phyloP scores from a whole-genome alignment of 306 rosid species.

The Albizia julibrissin region DNA sequence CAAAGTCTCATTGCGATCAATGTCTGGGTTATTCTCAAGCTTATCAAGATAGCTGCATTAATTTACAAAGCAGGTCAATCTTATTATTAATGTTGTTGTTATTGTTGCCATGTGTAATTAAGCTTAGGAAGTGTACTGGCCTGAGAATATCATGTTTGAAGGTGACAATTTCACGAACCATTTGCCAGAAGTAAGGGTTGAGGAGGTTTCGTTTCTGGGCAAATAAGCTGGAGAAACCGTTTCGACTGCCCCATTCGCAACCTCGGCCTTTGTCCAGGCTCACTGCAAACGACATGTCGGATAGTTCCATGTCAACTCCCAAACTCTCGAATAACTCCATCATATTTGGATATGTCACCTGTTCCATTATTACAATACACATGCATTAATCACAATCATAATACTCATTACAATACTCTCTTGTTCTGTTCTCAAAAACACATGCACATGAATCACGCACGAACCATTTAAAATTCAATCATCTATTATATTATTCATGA shows the following conservation, averaged over 20 bases:
- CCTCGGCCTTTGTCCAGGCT: constrained; percentile 76
- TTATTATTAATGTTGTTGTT: too few relatives aligned
- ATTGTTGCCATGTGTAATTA: background rate
- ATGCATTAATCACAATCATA: too few relatives aligned
- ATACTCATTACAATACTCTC: too few relatives aligned
- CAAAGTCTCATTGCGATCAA: constrained; percentile 72
- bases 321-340: constrained; percentile 83
- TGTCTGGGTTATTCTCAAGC: constrained; percentile 70
- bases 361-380: constrained; percentile 15
- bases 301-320: constrained; percentile 78
- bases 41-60: constrained; percentile 69
- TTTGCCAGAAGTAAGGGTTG: constrained; percentile 77
- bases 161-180: constrained; percentile 71
- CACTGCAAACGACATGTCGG: constrained; percentile 86
- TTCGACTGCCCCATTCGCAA: constrained; percentile 91
- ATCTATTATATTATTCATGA: too few relatives aligned
- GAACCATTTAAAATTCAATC: too few relatives aligned
- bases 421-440: too few relatives aligned
- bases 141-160: constrained; percentile 73
- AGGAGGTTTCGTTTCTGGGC: constrained; percentile 73
- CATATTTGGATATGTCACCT: constrained; percentile 96
- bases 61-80: background rate
- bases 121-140: constrained; percentile 37
- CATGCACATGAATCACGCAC: too few relatives aligned
- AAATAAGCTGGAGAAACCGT: constrained; percentile 71